phyloP scores from a whole-genome alignment of 192 early-diverging fungal genomes.

The Entophlyctis luteolus region DNA sequence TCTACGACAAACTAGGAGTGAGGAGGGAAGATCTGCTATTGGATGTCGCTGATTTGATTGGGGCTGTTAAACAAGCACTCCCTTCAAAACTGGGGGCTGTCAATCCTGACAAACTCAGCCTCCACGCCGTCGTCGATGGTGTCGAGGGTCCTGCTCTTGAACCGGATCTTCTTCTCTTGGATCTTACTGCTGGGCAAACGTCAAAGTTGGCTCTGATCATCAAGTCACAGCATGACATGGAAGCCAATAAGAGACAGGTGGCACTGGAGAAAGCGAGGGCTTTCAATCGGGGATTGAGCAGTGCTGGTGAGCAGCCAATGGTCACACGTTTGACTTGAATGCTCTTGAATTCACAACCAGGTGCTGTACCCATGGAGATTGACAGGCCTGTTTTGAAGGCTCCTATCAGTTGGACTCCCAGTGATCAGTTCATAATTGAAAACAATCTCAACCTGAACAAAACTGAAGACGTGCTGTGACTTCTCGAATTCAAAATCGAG shows the following conservation, averaged over 20 bases:
- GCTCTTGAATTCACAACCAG: too few relatives aligned
- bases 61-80: neutral
- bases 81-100: neutral
- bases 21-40: too few relatives aligned
- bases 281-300: too few relatives aligned
- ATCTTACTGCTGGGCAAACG: neutral
- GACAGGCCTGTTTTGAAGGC: neutral
- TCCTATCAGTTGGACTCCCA: neutral
- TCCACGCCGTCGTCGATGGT: conserved; percentile 9
- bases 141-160: neutral
- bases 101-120: neutral
- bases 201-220: neutral
- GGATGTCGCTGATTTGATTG: conserved; percentile 15
- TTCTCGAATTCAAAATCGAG: too few relatives aligned
- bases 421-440: neutral
- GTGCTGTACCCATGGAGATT: too few relatives aligned
- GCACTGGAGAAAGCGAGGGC: too few relatives aligned
- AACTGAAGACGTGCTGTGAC: neutral
- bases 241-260: too few relatives aligned
- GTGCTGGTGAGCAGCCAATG: too few relatives aligned
- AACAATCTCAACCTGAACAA: neutral
- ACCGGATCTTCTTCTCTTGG: neutral
- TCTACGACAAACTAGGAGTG: too few relatives aligned
- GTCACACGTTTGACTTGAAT: too few relatives aligned
- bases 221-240: too few relatives aligned